Base-by-base conservation (phyloP, 768 basidiomycete genomes). In the Agaricus bisporus region DNA sequence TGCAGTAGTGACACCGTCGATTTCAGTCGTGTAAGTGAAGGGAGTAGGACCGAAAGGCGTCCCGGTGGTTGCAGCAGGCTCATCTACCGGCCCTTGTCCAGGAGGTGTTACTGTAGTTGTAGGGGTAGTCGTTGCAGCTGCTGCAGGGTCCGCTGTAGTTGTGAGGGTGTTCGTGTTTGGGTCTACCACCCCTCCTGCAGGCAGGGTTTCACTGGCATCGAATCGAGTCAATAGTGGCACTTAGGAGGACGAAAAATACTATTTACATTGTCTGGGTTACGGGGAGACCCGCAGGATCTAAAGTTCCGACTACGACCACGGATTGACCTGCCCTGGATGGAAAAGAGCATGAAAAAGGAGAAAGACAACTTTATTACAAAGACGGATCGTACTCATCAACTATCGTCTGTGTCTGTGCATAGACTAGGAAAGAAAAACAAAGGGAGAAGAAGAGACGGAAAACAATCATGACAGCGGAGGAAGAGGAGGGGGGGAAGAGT, bases 11-110 rank as follows among this genome's bases (percentile, higher is more conserved):
- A 66, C 68, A 25, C 74, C 73, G 49, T 63, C 59, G 25, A 75
- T 58, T 36, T 74, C 68, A 0, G 80, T 82, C 28, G 78, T 80
- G 57, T 80, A 81, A 1, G 64, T 64, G 61, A 70, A 82, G 0
- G 77, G 77, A 0, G 76, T 81, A 26, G 73, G 73, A 2, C 74
- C 79, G 5, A 75, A 73, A 29, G 79, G 70, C 2, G 66, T 61
- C 18, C 58, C 65, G 2, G 64, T 66, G 22, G 67, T 70, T 4
- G 76, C 28, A 2, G 61, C 71, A 20, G 82, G 81, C 58, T 78
- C 75, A 6, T 76, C 85, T 0, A 86, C 84, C 3, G 83, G 81
- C 0, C 81, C 82, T 53, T 68, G 72, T 58, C 11, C 46, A 20
- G 32, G 28, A 25, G 53, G 46, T 1, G 53, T 20, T 10, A 39